Base-by-base conservation (phyloP, 331 rosid species). In the Ulmus americana region DNA sequence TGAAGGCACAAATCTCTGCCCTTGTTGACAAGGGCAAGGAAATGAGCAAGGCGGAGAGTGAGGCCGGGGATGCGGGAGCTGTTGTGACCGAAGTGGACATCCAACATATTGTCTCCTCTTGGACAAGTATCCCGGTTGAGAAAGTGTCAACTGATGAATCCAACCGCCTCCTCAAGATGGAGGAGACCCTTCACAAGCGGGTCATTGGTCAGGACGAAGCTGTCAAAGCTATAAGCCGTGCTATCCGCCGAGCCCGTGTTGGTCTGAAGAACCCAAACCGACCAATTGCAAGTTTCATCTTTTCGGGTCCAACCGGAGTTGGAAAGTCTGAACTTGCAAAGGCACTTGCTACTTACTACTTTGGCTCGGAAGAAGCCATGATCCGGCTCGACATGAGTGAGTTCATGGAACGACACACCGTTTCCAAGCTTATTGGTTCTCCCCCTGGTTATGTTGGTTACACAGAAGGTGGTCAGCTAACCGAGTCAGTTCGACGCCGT, bases 401-500 rank as follows among this genome's bases (percentile, higher is more conserved):
- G 63, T 91, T 91, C 66, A 88, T 91, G 96, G 97, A 91, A 68
- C 86, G 97, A 67, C 97, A 91, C 71, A 88, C 97, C 0, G 97
- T 91, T 39, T 91, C 97, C 38, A 91, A 91, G 79, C 96, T 91
- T 54, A 86, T 91, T 43, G 97, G 97, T 46, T 91, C 97, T 22
- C 97, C 97, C 65, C 97, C 97, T 13, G 97, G 97, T 66, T 91
- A 91, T 61, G 97, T 91, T 48, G 97, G 97, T 72, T 91, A 91
- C 80, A 91, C 97, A 0, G 97, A 91, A 82, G 97, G 97, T 40
- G 97, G 97, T 70, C 97, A 91, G 77, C 73, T 91, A 74, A 88
- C 97, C 13, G 97, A 91, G 86, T 91, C 97, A 14, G 97, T 91
- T 65, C 77, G 97, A 10, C 97, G 97, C 16, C 95, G 97, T 44